Evolutionary conservation across 2,329 filamentous ascomycete species (phyloP).

Genomic region (Ophiostoma sp.): DNA sequence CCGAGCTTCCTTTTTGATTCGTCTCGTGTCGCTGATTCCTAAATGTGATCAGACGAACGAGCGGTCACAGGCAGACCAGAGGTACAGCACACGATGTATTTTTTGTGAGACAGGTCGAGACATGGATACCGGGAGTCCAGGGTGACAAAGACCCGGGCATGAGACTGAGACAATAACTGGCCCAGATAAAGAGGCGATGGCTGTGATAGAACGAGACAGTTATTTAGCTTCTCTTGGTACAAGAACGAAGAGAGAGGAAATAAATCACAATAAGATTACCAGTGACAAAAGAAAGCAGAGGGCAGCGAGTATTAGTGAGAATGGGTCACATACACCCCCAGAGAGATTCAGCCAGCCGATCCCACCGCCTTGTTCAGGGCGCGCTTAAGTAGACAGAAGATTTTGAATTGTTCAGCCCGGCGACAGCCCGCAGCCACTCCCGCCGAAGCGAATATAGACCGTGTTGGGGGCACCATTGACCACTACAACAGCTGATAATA

Average conservation of each 20-base stretch:
- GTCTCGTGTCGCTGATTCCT: not conserved
- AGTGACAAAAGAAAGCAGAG: slow-evolving; percentile 1
- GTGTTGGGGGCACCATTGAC: not conserved
- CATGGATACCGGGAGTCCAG: slow-evolving; percentile 1
- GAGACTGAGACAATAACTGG: slow-evolving; percentile 2
- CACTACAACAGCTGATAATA: not conserved
- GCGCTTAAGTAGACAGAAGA: not conserved
- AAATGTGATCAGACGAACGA: not conserved
- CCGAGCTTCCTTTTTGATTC: not conserved
- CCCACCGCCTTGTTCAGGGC: not conserved
- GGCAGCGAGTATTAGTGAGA: not conserved
- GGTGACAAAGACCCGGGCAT: slow-evolving; percentile 3
- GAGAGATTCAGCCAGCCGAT: not conserved
- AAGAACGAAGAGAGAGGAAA: not conserved
- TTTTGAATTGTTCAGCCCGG: not conserved
- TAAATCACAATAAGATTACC: not conserved
- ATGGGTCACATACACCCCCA: not conserved
- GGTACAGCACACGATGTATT: not conserved
- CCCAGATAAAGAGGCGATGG: not conserved
- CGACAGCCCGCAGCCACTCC: not conserved
- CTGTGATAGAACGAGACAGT: not conserved
- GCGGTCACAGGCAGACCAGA: not conserved
- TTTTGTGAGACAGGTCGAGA: slow-evolving; percentile 4
- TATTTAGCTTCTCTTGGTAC: not conserved
- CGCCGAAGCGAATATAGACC: not conserved